Base-by-base conservation (phyloP, 768 basidiomycete genomes). In the Boletellus ananas region DNA sequence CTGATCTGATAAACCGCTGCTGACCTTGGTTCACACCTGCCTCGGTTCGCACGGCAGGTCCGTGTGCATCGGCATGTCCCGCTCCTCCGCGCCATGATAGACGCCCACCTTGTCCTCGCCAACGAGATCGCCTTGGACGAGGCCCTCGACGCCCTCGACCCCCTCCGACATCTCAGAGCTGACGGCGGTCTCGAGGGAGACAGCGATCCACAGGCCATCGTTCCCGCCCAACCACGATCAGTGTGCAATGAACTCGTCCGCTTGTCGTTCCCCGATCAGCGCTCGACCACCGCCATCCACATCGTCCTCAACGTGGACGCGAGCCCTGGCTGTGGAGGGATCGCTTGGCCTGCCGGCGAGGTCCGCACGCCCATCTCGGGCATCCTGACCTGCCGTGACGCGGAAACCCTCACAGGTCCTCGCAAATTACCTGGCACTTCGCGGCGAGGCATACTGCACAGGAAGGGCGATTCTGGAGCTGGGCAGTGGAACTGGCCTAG, bases 331-430 rank as follows among this genome's bases (percentile, higher is more conserved):
- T 96, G 94, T 65, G 94, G 94, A 13, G 94, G 94, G 5, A 79
- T 94, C 34, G 84, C 89, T 3, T 95, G 94, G 94, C 90, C 90
- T 4, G 90, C 93, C 8, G 94, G 92, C 57, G 82, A 91, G 79
- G 92, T 92, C 58, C 58, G 72, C 65, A 34, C 35, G 36, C 49
- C 43, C 41, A 23, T 25, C 4, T 50, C 34, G 4, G 21, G 21
- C n/a, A 35, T 29, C 38, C 17, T 6, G 18, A 16, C 23, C 34
- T 17, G 40, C 16, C 36, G 39, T 60, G 33, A 47, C 21, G 23
- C 4, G n/a, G n/a, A 27, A 12, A 29, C 36, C 43, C 14, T 47
- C 29, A 11, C 58, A 95, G 92, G 84, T 94, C 27, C 74, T 96
- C 6, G 80, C 90, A 10, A 78, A 73, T 38, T 94, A 94, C 66